phyloP scores from a whole-genome alignment of 108 stramenopile species.

The Nitzschia palea region DNA sequence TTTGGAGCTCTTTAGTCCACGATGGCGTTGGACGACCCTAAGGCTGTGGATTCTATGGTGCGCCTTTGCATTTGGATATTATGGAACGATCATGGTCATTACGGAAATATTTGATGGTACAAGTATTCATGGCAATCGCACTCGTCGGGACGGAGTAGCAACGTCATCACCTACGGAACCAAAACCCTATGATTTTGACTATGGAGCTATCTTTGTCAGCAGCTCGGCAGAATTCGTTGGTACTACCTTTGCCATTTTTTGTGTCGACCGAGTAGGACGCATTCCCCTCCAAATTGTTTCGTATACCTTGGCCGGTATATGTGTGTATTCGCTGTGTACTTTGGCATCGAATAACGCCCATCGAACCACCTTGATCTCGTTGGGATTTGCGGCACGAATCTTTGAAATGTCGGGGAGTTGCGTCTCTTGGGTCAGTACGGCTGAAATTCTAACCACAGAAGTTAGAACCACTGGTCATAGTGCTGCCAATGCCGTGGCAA shows the following conservation, averaged over 20 bases:
- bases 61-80: constrained; percentile 69
- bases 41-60: constrained; percentile 61
- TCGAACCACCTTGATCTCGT: constrained; percentile 33
- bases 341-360: constrained; percentile 20
- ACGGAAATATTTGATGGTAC: constrained; percentile 60
- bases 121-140: not conserved
- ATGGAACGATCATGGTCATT: constrained; percentile 62
- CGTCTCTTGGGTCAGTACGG: constrained; percentile 71
- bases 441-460: constrained; percentile 79
- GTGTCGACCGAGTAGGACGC: constrained; percentile 63
- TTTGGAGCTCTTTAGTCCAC: constrained; percentile 34
- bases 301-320: constrained; percentile 62
- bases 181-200: constrained; percentile 54
- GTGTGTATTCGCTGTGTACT: constrained; percentile 40
- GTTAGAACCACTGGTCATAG: constrained; percentile 69
- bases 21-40: constrained; percentile 44
- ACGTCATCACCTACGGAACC: not conserved
- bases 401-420: constrained; percentile 76
- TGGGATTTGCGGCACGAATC: constrained; percentile 65
- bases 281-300: constrained; percentile 58
- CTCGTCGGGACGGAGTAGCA: too few species aligned
- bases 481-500: constrained; percentile 77
- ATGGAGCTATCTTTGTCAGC: constrained; percentile 63
- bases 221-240: constrained; percentile 69
- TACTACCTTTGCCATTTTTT: constrained; percentile 56